A percentile compares a stretch with the other conserved stretches of the same genome.
Conservation (phyloP, 805 yeast species). For the Lachancea dasiensis region DNA sequence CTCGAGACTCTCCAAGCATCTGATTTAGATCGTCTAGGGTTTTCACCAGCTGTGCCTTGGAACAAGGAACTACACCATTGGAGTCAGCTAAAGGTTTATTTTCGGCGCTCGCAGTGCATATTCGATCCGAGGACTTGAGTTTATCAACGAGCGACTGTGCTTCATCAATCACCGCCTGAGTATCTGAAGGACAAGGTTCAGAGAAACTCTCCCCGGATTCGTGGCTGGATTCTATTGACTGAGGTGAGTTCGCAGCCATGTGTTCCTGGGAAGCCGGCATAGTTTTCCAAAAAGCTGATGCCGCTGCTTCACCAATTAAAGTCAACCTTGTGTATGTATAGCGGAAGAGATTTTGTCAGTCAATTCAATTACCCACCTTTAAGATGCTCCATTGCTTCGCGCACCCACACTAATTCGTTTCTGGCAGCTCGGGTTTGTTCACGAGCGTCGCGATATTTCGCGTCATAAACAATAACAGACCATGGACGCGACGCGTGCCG, state of each 20-base stretch:
- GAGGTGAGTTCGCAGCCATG: neutral
- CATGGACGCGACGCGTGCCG: constrained; percentile 9
- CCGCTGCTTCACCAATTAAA: no score
- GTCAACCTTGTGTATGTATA: neutral
- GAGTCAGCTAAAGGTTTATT: neutral
- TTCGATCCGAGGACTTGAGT: constrained; percentile 3
- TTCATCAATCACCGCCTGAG: constrained; percentile 8
- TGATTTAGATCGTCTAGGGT: constrained; percentile 12
- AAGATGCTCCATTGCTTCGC: no score
- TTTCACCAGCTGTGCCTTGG: constrained; percentile 1
- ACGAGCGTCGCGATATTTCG: constrained; percentile 1
- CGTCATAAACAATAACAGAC: constrained; percentile 6
- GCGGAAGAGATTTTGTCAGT: no score
- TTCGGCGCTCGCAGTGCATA: neutral
- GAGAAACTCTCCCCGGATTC: neutral
- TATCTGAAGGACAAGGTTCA: constrained; percentile 4
- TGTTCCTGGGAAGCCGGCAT: neutral
- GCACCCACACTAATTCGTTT: no score
- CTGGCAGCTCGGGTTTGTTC: neutral
- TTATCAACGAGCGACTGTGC: constrained; percentile 3
- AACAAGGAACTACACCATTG: neutral
- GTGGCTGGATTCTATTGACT: neutral
- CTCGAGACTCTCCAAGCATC: constrained; percentile 22
- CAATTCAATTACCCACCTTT: no score
- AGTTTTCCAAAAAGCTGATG: no score